phyloP scores from a whole-genome alignment of 768 basidiomycete species.

The Naganishia vishniacii region DNA sequence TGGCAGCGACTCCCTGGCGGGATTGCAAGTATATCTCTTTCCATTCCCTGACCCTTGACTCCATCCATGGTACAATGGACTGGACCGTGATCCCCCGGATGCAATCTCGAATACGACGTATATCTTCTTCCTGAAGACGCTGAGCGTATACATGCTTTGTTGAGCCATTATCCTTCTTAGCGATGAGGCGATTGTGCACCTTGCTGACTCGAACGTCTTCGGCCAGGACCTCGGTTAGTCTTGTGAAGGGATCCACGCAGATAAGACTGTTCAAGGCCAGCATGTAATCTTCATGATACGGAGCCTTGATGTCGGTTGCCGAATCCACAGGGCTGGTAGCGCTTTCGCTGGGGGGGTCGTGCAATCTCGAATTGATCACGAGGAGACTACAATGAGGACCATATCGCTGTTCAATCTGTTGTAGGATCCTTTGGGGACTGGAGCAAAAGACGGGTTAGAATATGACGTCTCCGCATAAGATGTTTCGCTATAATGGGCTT shows the following conservation, averaged over 20 bases:
- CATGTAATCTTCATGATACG: background rate
- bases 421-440: constrained; percentile 41
- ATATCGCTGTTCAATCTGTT: constrained; percentile 43
- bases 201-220: constrained; percentile 10
- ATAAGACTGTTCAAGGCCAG: constrained; percentile 1
- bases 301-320: background rate
- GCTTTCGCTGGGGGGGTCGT: background rate
- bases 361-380: constrained; percentile 42
- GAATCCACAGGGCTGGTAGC: too few species aligned
- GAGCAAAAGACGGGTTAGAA: too few species aligned
- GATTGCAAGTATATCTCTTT: constrained; percentile 61
- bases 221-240: constrained; percentile 11
- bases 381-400: constrained; percentile 47
- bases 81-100: constrained; percentile 80
- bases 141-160: background rate
- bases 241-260: constrained; percentile 22
- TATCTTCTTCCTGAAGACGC: constrained; percentile 9
- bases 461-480: too few species aligned
- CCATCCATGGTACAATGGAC: constrained; percentile 94
- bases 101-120: constrained; percentile 53
- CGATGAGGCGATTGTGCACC: background rate
- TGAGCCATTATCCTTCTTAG: background rate
- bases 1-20: constrained; percentile 47
- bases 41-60: constrained; percentile 86
- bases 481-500: constrained; percentile 28